A percentile compares a stretch with the other conserved stretches of the same genome.
Evolutionary conservation across 2,329 filamentous ascomycete species (phyloP).

Genomic region (Aureobasidium sp.): DNA sequence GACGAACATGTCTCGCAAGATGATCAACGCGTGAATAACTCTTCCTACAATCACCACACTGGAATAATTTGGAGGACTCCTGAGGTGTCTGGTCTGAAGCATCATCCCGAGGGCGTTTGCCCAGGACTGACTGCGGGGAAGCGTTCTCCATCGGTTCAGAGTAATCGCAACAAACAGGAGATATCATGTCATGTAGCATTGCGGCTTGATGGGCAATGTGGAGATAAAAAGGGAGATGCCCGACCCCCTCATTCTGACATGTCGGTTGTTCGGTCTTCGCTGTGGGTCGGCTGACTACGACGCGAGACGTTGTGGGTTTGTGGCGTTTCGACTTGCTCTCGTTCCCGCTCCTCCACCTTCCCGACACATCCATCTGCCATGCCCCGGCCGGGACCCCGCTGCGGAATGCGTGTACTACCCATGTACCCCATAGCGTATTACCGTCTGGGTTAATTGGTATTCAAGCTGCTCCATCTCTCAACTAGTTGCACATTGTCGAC

Average conservation of each 20-base stretch:
- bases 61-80: slow-evolving; percentile 31
- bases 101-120: slow-evolving; percentile 16
- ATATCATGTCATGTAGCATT: slow-evolving; percentile 12
- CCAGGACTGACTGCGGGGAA: slow-evolving; percentile 17
- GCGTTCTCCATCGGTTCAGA: slow-evolving; percentile 6
- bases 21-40: slow-evolving; percentile 49
- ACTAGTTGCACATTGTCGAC: background rate
- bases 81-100: background rate
- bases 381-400: background rate
- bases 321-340: background rate
- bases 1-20: slow-evolving; percentile 45
- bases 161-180: slow-evolving; percentile 6
- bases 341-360: background rate
- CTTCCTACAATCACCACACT: slow-evolving; percentile 47
- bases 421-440: background rate
- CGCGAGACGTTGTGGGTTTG: background rate
- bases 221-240: slow-evolving; percentile 15
- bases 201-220: slow-evolving; percentile 10
- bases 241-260: background rate
- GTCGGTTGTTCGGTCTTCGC: background rate
- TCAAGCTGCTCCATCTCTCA: background rate
- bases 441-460: background rate
- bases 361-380: background rate
- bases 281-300: background rate
- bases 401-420: background rate